These are phyloP conservation scores for Uromyces viciae-fabae DNA, from an alignment of 1,284 basidiomycete species.

Conservation along the genomic window DNA sequence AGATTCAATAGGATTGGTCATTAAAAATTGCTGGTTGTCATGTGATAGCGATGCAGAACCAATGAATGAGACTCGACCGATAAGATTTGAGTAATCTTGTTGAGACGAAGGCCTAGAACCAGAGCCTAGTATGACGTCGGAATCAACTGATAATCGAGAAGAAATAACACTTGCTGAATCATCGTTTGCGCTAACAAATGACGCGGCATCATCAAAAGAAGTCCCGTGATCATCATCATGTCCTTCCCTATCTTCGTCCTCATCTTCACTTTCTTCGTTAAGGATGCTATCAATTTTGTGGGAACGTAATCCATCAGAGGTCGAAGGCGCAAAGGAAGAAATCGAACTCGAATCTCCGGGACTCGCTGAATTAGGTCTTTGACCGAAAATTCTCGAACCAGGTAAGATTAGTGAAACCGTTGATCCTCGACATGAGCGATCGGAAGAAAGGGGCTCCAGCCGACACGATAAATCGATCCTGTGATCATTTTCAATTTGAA, in stretches of 20 bases:
- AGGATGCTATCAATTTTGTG: neutral
- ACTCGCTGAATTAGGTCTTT: neutral
- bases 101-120: neutral
- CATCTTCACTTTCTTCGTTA: slow-evolving; percentile 45
- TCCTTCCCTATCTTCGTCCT: slow-evolving; percentile 47
- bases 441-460: neutral
- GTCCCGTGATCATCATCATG: slow-evolving; percentile 51
- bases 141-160: neutral
- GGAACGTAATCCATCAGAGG: neutral
- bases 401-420: slow-evolving; percentile 34
- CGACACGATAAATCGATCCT: no score
- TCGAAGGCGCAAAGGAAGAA: neutral
- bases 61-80: slow-evolving; percentile 26
- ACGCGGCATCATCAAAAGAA: slow-evolving; percentile 27
- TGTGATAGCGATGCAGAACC: neutral
- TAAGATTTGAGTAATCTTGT: neutral
- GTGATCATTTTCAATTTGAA: neutral
- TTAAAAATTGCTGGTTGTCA: neutral
- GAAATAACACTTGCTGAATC: neutral
- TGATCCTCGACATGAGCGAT: neutral
- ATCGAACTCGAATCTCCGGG: neutral
- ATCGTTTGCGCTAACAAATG: slow-evolving; percentile 34
- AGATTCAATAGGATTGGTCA: neutral
- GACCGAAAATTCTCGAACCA: slow-evolving; percentile 39
- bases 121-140: neutral